These are phyloP conservation scores for Pichia thaimueangensis DNA, from an alignment of 805 yeast genomes.

Conservation along the genomic window DNA sequence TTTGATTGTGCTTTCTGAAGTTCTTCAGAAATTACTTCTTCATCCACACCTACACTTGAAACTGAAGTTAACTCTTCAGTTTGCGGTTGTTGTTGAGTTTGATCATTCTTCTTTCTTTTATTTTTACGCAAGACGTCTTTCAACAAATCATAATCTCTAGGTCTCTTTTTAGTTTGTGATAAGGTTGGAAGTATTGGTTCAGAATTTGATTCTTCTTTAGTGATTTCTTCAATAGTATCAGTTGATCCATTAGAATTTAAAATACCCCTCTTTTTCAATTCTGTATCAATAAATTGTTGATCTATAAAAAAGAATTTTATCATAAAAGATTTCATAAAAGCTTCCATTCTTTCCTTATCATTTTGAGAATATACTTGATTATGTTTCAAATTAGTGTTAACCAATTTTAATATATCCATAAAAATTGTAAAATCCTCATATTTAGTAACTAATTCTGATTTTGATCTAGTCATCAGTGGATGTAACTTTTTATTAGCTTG, in stretches of 20 bases:
- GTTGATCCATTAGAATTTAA: slow-evolving; percentile 21
- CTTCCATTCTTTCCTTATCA: slow-evolving; percentile 72
- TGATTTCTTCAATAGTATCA: slow-evolving; percentile 11
- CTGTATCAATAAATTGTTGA: slow-evolving; percentile 39
- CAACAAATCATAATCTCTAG: slow-evolving; percentile 51
- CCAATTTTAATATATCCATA: slow-evolving; percentile 64
- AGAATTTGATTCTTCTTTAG: slow-evolving; percentile 11
- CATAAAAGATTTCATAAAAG: slow-evolving; percentile 64
- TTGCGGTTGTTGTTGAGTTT: slow-evolving; percentile 2
- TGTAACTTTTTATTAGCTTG: slow-evolving; percentile 81
- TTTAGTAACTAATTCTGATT: slow-evolving; percentile 52
- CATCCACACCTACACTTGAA: background rate
- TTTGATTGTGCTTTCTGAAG: slow-evolving; percentile 29
- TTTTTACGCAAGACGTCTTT: slow-evolving; percentile 52
- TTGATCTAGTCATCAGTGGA: slow-evolving; percentile 84
- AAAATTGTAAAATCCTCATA: slow-evolving; percentile 64
- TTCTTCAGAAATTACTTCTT: slow-evolving; percentile 18
- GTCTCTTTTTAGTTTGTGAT: slow-evolving; percentile 36
- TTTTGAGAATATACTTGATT: slow-evolving; percentile 69
- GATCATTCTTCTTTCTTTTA: slow-evolving; percentile 20
- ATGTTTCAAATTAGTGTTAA: slow-evolving; percentile 59
- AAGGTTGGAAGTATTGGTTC: slow-evolving; percentile 16
- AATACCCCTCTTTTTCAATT: slow-evolving; percentile 31
- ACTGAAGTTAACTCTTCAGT: background rate
- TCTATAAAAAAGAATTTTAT: slow-evolving; percentile 65